Conservation (phyloP, 768 basidiomycete genomes). For the Mycena maculata region DNA sequence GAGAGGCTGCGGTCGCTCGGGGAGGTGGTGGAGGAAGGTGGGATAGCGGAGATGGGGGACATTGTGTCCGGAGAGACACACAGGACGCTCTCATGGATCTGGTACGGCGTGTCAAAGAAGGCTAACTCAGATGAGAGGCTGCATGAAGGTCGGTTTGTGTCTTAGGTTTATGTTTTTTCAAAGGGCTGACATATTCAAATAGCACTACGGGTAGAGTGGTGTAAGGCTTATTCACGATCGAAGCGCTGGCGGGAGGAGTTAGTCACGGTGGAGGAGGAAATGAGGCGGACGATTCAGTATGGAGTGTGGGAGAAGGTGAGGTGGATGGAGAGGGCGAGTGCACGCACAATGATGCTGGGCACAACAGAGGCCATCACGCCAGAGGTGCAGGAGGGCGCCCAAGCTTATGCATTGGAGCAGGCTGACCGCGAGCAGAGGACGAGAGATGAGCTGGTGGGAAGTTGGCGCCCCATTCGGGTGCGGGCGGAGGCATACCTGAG, state of each 20-base stretch:
- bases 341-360: background rate
- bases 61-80: background rate
- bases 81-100: background rate
- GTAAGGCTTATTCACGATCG: background rate
- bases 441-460: background rate
- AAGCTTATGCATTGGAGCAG: background rate
- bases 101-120: background rate
- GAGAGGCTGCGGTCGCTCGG: background rate
- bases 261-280: background rate
- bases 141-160: background rate
- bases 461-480: background rate
- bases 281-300: background rate
- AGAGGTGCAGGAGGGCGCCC: background rate
- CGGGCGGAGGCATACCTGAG: background rate
- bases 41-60: background rate
- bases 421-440: background rate
- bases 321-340: background rate
- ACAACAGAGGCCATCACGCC: background rate
- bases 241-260: background rate
- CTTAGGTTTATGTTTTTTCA: too few species aligned
- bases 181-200: too few species aligned
- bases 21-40: background rate
- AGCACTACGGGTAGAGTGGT: slow-evolving; percentile 6
- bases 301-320: background rate
- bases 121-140: background rate